phyloP scores from a whole-genome alignment of 169 alveolate genomes.

The Plasmodium gonderi region DNA sequence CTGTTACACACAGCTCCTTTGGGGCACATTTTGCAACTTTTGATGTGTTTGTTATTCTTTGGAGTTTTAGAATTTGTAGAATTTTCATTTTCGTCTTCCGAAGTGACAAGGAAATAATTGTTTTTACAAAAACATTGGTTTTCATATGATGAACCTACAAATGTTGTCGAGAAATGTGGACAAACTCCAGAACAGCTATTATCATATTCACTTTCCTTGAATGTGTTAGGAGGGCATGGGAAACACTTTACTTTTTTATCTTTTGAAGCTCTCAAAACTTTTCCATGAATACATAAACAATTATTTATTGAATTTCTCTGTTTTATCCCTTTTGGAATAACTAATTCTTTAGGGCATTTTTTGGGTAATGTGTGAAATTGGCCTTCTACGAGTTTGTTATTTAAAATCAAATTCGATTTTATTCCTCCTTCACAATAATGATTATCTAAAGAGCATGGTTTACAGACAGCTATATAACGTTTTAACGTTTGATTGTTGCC shows the following conservation, averaged over 20 bases:
- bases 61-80: neutral
- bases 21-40: slow-evolving; percentile 61
- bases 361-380: slow-evolving; percentile 58
- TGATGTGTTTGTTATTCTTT: neutral
- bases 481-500: slow-evolving; percentile 28
- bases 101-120: slow-evolving; percentile 61
- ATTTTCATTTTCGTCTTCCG: neutral
- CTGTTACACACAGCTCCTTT: slow-evolving; percentile 73
- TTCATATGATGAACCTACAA: slow-evolving; percentile 81
- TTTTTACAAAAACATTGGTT: slow-evolving; percentile 85
- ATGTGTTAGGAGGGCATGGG: slow-evolving; percentile 80
- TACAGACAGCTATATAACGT: slow-evolving; percentile 52
- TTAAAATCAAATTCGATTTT: slow-evolving; percentile 20
- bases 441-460: slow-evolving; percentile 59
- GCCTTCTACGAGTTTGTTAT: slow-evolving; percentile 5
- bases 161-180: slow-evolving; percentile 80
- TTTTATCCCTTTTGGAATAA: slow-evolving; percentile 40
- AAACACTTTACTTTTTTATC: slow-evolving; percentile 50
- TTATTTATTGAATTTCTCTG: slow-evolving; percentile 57
- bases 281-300: slow-evolving; percentile 72
- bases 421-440: slow-evolving; percentile 74
- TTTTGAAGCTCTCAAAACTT: slow-evolving; percentile 49
- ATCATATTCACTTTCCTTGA: slow-evolving; percentile 77
- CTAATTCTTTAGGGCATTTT: slow-evolving; percentile 69
- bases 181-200: slow-evolving; percentile 82